phyloP scores from a whole-genome alignment of 495 filamentous ascomycete species.

The Trichoderma erinaceum region DNA sequence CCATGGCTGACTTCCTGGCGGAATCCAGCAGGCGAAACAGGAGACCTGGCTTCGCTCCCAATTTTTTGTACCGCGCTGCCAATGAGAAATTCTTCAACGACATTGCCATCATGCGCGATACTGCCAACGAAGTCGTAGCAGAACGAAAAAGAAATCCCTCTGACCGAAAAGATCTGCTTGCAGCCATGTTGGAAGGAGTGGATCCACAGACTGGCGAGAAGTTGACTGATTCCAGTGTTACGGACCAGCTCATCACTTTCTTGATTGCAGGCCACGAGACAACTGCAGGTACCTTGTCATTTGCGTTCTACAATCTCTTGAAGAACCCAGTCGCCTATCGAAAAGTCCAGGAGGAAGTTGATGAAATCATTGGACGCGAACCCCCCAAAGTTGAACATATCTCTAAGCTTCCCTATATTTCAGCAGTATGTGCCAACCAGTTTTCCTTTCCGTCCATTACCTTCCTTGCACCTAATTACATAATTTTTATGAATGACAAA shows the following conservation, averaged over 20 bases:
- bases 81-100: slow-evolving; percentile 47
- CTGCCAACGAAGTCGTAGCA: slow-evolving; percentile 48
- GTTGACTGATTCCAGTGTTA: slow-evolving; percentile 48
- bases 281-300: slow-evolving; percentile 48
- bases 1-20: slow-evolving; percentile 48
- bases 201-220: slow-evolving; percentile 55
- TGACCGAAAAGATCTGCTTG: slow-evolving; percentile 59
- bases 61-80: slow-evolving; percentile 38
- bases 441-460: neutral
- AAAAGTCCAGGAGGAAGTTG: slow-evolving; percentile 32
- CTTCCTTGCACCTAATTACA: neutral
- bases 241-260: slow-evolving; percentile 61
- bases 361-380: slow-evolving; percentile 51
- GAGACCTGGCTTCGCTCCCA: slow-evolving; percentile 39
- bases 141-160: slow-evolving; percentile 45
- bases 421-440: slow-evolving; percentile 24
- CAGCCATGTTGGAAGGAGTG: slow-evolving; percentile 54
- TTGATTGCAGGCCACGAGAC: slow-evolving; percentile 65
- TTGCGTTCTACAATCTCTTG: slow-evolving; percentile 33
- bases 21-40: slow-evolving; percentile 44
- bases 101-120: slow-evolving; percentile 43
- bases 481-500: neutral
- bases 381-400: slow-evolving; percentile 56
- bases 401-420: slow-evolving; percentile 55
- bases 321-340: slow-evolving; percentile 31